Evolutionary conservation across 805 yeast species (phyloP).

Genomic region (Teunomyces cretensis): DNA sequence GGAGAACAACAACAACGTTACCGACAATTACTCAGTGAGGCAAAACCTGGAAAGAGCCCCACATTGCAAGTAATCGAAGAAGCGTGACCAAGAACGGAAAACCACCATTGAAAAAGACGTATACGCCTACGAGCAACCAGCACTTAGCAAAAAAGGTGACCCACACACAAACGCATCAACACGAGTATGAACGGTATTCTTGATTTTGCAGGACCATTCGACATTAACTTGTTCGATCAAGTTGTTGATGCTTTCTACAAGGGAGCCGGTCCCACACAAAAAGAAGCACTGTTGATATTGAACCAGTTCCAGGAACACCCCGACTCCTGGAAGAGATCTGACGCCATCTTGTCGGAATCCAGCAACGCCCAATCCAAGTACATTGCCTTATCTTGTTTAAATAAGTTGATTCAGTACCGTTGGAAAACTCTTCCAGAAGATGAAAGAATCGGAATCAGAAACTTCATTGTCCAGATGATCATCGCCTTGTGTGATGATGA

Average conservation of each 20-base stretch:
- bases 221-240: slow-evolving; percentile 73
- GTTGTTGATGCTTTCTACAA: slow-evolving; percentile 83
- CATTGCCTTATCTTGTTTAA: slow-evolving; percentile 86
- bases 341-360: slow-evolving; percentile 77
- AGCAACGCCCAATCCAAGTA: slow-evolving; percentile 85
- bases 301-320: slow-evolving; percentile 89
- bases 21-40: slow-evolving; percentile 2
- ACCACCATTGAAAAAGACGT: not conserved
- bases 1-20: slow-evolving; percentile 2
- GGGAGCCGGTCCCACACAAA: slow-evolving; percentile 70
- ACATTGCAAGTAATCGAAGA: slow-evolving; percentile 2
- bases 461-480: slow-evolving; percentile 91
- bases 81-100: not conserved
- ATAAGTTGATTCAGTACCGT: slow-evolving; percentile 83
- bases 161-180: not conserved
- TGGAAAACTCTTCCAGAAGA: slow-evolving; percentile 92
- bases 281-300: slow-evolving; percentile 67
- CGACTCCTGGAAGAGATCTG: slow-evolving; percentile 94
- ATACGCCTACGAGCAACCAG: not conserved
- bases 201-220: slow-evolving; percentile 83
- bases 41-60: not conserved
- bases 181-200: slow-evolving; percentile 76
- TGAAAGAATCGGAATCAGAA: slow-evolving; percentile 89
- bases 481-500: slow-evolving; percentile 88
- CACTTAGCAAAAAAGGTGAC: slow-evolving; percentile 1